These are phyloP conservation scores for Aschersonia sp. DNA, from an alignment of 2,329 filamentous ascomycete genomes.

Conservation along the genomic window DNA sequence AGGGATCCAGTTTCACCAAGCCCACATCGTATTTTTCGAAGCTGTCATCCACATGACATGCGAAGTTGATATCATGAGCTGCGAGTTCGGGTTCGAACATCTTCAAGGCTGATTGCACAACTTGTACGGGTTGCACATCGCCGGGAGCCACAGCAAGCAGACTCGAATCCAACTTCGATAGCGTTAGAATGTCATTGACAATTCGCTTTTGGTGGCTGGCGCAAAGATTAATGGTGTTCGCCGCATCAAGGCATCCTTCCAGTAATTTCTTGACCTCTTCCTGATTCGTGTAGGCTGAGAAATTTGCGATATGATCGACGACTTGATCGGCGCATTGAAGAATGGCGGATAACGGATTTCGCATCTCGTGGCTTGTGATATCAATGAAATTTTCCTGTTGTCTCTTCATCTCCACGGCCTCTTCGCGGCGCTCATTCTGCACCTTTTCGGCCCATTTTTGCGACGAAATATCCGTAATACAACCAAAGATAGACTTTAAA, in stretches of 20 bases:
- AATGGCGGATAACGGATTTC: slow-evolving; percentile 61
- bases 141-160: slow-evolving; percentile 57
- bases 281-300: slow-evolving; percentile 21
- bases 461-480: slow-evolving; percentile 72
- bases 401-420: slow-evolving; percentile 67
- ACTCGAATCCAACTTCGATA: slow-evolving; percentile 57
- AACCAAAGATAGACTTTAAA: slow-evolving; percentile 64
- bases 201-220: slow-evolving; percentile 66
- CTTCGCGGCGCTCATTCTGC: slow-evolving; percentile 62
- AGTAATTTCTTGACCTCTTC: slow-evolving; percentile 33
- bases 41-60: slow-evolving; percentile 53
- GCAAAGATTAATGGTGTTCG: slow-evolving; percentile 70
- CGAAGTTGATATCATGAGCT: slow-evolving; percentile 56
- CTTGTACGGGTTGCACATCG: slow-evolving; percentile 51
- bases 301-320: slow-evolving; percentile 29
- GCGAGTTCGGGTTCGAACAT: slow-evolving; percentile 68
- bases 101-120: slow-evolving; percentile 55
- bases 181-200: slow-evolving; percentile 51
- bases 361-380: slow-evolving; percentile 62
- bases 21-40: slow-evolving; percentile 50
- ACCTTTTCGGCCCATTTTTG: slow-evolving; percentile 77
- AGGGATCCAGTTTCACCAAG: slow-evolving; percentile 64
- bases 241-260: slow-evolving; percentile 51
- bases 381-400: slow-evolving; percentile 61
- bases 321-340: slow-evolving; percentile 68